Conservation (phyloP, 2,329 filamentous ascomycete species). For the Penicillium concentricum region DNA sequence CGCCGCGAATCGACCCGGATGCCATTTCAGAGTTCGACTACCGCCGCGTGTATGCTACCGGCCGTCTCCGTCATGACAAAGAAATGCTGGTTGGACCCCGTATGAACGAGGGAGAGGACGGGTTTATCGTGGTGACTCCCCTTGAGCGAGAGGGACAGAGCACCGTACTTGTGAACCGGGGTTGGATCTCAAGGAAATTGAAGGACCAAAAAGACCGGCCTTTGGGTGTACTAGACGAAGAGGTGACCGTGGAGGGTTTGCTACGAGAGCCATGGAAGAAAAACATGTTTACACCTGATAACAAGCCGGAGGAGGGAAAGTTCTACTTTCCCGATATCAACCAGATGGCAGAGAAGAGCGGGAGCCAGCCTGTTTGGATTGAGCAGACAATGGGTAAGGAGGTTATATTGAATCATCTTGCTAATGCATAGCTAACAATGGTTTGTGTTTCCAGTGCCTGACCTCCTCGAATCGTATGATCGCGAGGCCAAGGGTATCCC, state of each 20-base stretch:
- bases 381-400: slow-evolving; percentile 86
- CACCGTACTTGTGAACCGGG: slow-evolving; percentile 82
- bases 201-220: slow-evolving; percentile 62
- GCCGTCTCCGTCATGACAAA: slow-evolving; percentile 76
- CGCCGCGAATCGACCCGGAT: slow-evolving; percentile 75
- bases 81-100: slow-evolving; percentile 96
- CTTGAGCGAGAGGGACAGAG: slow-evolving; percentile 64
- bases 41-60: slow-evolving; percentile 73
- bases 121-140: slow-evolving; percentile 88
- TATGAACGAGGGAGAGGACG: slow-evolving; percentile 83
- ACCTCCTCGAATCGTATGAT: slow-evolving; percentile 72
- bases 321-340: slow-evolving; percentile 95
- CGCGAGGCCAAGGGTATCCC: slow-evolving; percentile 79
- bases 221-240: slow-evolving; percentile 65
- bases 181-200: slow-evolving; percentile 83
- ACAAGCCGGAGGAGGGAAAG: slow-evolving; percentile 75
- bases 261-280: slow-evolving; percentile 90
- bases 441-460: slow-evolving; percentile 59
- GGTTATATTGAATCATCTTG: slow-evolving; percentile 1
- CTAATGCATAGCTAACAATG: slow-evolving; percentile 16
- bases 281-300: slow-evolving; percentile 95
- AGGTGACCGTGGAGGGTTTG: slow-evolving; percentile 79
- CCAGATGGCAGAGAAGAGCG: slow-evolving; percentile 82
- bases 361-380: slow-evolving; percentile 87
- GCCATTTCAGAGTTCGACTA: slow-evolving; percentile 90